Percentiles rank a stretch among this genome's conserved stretches.
phyloP scores from a whole-genome alignment of 2,329 filamentous ascomycete genomes.

The Aspergillus sp. region DNA sequence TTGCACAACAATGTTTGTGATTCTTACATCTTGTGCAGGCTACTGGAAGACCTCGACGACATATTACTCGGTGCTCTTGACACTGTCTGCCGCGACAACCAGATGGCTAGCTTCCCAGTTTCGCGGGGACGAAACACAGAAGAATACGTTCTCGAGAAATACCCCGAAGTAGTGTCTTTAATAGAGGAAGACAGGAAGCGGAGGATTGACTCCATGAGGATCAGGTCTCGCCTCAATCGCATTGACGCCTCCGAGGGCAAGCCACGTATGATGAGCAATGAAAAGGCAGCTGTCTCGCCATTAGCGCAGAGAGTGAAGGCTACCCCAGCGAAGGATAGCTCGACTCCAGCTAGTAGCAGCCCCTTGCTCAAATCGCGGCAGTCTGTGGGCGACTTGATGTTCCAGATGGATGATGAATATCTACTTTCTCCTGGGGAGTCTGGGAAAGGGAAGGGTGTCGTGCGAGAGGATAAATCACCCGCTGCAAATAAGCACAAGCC shows the following conservation, averaged over 20 bases:
- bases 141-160: slow-evolving; percentile 45
- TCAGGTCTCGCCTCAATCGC: slow-evolving; percentile 64
- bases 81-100: slow-evolving; percentile 76
- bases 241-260: slow-evolving; percentile 68
- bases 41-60: slow-evolving; percentile 81
- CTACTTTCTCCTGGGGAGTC: slow-evolving; percentile 28
- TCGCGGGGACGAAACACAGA: slow-evolving; percentile 75
- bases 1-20: neutral
- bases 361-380: slow-evolving; percentile 69
- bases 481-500: slow-evolving; percentile 23
- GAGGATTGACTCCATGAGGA: slow-evolving; percentile 75
- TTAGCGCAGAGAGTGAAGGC: slow-evolving; percentile 45
- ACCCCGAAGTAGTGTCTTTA: slow-evolving; percentile 47
- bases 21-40: slow-evolving; percentile 42
- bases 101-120: slow-evolving; percentile 74
- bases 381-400: slow-evolving; percentile 78
- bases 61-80: slow-evolving; percentile 82
- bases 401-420: slow-evolving; percentile 84
- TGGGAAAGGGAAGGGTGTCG: slow-evolving; percentile 33
- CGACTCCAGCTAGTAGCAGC: slow-evolving; percentile 57
- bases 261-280: slow-evolving; percentile 63
- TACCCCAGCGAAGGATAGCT: slow-evolving; percentile 42
- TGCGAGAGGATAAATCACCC: slow-evolving; percentile 24
- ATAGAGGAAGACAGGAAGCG: slow-evolving; percentile 54
- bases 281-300: slow-evolving; percentile 59